Evolutionary conservation across 192 early-diverging fungal species (phyloP).

Genomic region (Jimgerdemannia lactiflua): DNA sequence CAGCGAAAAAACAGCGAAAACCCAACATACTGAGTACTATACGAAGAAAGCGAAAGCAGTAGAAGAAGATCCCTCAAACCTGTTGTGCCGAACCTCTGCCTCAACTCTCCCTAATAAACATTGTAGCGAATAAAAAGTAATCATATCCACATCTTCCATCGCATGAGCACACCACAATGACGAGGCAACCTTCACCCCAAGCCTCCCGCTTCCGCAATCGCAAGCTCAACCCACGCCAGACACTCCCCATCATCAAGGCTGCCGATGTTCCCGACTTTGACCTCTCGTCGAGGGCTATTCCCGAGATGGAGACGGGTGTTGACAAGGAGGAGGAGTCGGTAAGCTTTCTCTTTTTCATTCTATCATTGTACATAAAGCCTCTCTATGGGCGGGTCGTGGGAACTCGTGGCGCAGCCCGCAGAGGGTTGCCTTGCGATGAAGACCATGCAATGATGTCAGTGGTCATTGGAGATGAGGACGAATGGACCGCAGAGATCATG

Average conservation of each 20-base stretch:
- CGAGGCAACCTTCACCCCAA: constrained; percentile 1
- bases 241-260: constrained; percentile 77
- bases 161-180: not conserved
- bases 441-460: not conserved
- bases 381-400: constrained; percentile 6
- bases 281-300: constrained; percentile 56
- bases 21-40: too few species aligned
- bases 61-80: not conserved
- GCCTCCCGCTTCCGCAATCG: constrained; percentile 66
- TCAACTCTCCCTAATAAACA: not conserved
- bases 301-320: constrained; percentile 87
- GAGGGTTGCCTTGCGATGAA: not conserved
- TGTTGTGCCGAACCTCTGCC: not conserved
- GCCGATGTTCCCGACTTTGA: constrained; percentile 85
- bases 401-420: not conserved
- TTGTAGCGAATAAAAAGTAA: not conserved
- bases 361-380: not conserved
- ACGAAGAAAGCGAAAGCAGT: not conserved
- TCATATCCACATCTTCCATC: not conserved
- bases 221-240: constrained; percentile 87
- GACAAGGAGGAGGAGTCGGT: constrained; percentile 95
- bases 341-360: constrained; percentile 19
- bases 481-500: not conserved
- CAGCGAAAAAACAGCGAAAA: too few species aligned
- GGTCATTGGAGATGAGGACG: not conserved